Base-by-base conservation (phyloP, 2,329 filamentous ascomycete species). In the Magnaporthiopsis poae region DNA sequence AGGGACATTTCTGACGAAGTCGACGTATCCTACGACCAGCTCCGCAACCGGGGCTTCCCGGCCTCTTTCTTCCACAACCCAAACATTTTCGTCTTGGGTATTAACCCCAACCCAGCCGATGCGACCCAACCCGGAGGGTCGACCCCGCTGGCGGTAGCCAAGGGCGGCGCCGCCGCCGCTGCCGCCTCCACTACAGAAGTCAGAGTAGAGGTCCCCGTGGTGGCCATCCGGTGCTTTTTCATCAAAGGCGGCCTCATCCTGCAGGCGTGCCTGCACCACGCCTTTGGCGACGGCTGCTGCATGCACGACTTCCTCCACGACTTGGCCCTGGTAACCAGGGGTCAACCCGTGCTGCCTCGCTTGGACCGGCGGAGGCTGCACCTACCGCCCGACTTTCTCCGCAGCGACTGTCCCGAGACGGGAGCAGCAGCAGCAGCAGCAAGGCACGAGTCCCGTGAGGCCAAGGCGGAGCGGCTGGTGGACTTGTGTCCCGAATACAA, bases 251-350 rank as follows among this genome's bases (percentile, higher is more conserved):
- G 80, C 0, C 65, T 81, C 12, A 67, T 81, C 8, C 73, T 81
- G 29, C 75, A 72, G 7, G 68, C 78, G n/a, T 79, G 74, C 67
- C 71, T 81, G 62, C 77, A 80, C 67, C 80, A 81, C 66, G 72
- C 78, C 8, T 70, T 80, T 31, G 77, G 76, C 21, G 80, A 81
- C 64, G 80, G 79, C 13, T 74, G 76, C 36, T 78, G 77, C 27
- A 71, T 80, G 27, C 69, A 71, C 27, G 72, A 75, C 7, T 80
- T 81, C 64, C 69, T 81, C 4, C 73, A 78, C 39, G 73, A 73
- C 15, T 75, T 81, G 61, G 75, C 78, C 4, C 73, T 73, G 2
- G 73, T 75, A 68, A 79, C 76, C 8, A 68, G 74, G 31, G 67
- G 72, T 66, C 60, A 70, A 36, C 5, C 31, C 15, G 27, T 68